Evolutionary conservation across 148 eudicot genomes (phyloP), one percentile per base, ranked within the genome.

Genomic region (Bassia scoparia): DNA sequence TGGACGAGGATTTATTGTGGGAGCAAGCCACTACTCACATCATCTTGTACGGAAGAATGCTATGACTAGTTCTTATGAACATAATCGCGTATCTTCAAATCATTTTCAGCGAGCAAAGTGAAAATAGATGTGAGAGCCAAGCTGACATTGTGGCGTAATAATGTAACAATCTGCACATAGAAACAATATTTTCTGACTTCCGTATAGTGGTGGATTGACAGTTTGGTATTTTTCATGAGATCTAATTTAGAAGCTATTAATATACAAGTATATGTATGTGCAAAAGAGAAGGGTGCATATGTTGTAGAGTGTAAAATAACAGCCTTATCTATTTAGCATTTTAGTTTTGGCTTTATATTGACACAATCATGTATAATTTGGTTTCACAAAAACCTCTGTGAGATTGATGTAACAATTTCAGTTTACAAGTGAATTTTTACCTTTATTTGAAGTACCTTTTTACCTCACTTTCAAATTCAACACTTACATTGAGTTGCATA

Each of bases 1-100:
- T 86, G 23, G 85, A 88, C 14, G 85, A 88, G 21, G 73, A 26
- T 58, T 83, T 86, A 73, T 88, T 76, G 83, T 33, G 67, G 20
- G 13, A 48, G 33, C 38, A n/a, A 76, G 21, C 16, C 35, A 58
- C 21, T 31, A 11, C 60, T 44, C 34, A 6, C 46, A 10, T 68
- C 41, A 48, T 26, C 72, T 33, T 49, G 59, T 48, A 52, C 35
- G 21, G 50, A 46, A 72, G 21, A 72, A 72, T 7, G 18, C 14
- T 66, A 26, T 20, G 54, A 21, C 20, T 58, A 53, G 12, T 43
- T 59, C 31, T 68, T 27, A n/a, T 62, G n/a, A 29, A 37, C 64
- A 67, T 43, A 50, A 29, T 67, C 41, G 59, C 58, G 77, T 44
- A 68, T 64, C 61, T 10, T 68, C 58, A 46, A 69, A 54, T 46